phyloP scores from a whole-genome alignment of 2,329 filamentous ascomycete species.

The Trichoderma asperellum region DNA sequence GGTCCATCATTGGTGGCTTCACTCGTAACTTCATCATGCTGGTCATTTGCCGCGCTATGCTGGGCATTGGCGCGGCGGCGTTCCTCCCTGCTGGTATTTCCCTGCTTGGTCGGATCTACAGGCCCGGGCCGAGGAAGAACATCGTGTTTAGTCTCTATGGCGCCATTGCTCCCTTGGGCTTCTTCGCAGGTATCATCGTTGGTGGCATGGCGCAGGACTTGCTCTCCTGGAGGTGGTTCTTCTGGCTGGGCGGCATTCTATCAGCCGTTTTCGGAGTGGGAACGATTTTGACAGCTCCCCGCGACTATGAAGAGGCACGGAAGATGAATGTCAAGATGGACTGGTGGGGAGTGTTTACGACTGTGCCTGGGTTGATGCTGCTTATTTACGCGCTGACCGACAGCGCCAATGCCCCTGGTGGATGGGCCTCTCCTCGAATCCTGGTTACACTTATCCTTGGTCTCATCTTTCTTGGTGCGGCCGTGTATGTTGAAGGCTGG shows the following conservation, averaged over 20 bases:
- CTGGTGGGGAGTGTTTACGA: constrained; percentile 60
- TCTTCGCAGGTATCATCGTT: constrained; percentile 66
- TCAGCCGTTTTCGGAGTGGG: constrained; percentile 56
- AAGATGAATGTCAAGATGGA: constrained; percentile 56
- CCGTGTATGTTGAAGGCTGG: constrained; percentile 68
- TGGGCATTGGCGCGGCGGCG: constrained; percentile 69
- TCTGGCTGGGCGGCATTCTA: constrained; percentile 61
- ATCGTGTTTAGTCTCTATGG: constrained; percentile 63
- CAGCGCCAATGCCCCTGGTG: constrained; percentile 61
- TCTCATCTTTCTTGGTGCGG: constrained; percentile 53
- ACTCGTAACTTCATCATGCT: constrained; percentile 66
- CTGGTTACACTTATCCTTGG: constrained; percentile 62
- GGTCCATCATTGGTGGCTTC: constrained; percentile 69
- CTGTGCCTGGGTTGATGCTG: constrained; percentile 63
- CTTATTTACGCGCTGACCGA: constrained; percentile 71
- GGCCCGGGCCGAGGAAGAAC: constrained; percentile 71
- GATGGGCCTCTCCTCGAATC: constrained; percentile 70
- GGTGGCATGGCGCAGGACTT: constrained; percentile 65
- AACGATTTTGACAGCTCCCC: constrained; percentile 44
- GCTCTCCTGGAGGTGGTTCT: constrained; percentile 67
- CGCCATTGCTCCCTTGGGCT: constrained; percentile 57
- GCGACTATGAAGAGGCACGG: constrained; percentile 41
- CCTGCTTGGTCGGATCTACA: constrained; percentile 66
- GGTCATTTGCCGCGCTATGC: constrained; percentile 68
- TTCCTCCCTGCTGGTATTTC: constrained; percentile 71